Percentiles rank a stretch among this genome's conserved stretches.
Conservation (phyloP, 352 stramenopile genomes). For the Blastocystis sp. region DNA sequence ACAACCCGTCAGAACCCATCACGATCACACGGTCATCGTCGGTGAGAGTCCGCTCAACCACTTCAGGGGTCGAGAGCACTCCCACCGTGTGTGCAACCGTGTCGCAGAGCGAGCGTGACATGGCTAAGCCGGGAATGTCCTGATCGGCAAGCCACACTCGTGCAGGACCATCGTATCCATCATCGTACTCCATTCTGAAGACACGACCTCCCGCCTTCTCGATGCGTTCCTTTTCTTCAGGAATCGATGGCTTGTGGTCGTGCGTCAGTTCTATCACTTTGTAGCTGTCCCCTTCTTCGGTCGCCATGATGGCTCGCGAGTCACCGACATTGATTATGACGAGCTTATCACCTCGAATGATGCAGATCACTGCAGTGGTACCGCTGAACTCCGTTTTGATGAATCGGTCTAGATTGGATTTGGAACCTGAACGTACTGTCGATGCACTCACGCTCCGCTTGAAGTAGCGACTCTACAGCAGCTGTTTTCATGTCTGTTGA, state of each 20-base stretch:
- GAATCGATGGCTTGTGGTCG: conserved; percentile 93
- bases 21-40: conserved; percentile 79
- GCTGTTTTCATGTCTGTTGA: neutral
- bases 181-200: conserved; percentile 95
- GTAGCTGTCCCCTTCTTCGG: conserved; percentile 41
- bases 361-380: conserved; percentile 76
- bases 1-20: conserved; percentile 92
- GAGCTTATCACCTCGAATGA: conserved; percentile 75
- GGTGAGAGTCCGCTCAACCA: conserved; percentile 73
- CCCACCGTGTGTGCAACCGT: conserved; percentile 89
- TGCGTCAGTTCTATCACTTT: conserved; percentile 78
- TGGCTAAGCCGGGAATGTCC: conserved; percentile 93
- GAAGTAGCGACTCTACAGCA: neutral
- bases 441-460: conserved; percentile 1
- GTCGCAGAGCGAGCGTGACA: conserved; percentile 90
- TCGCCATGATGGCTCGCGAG: conserved; percentile 70
- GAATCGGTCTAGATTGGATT: neutral
- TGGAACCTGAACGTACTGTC: neutral
- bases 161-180: conserved; percentile 90
- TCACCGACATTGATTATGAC: conserved; percentile 93
- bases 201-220: conserved; percentile 78
- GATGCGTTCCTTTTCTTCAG: conserved; percentile 81
- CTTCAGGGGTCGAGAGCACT: conserved; percentile 88
- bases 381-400: conserved; percentile 68
- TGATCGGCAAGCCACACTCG: conserved; percentile 95